Conservation (phyloP, 2,329 filamentous ascomycete species). For the Monascus ruber region DNA sequence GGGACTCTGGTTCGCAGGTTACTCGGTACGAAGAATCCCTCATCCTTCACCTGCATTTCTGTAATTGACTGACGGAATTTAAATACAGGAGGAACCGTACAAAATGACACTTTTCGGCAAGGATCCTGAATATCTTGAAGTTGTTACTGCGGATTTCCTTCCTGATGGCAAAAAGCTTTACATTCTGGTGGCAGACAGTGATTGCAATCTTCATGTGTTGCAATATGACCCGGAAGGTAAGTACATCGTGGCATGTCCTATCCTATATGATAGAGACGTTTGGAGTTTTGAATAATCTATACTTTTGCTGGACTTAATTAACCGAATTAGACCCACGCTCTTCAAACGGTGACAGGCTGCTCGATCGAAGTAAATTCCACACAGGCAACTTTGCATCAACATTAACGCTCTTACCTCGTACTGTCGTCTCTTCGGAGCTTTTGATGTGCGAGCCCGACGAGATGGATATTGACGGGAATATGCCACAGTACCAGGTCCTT, state of each 20-base stretch:
- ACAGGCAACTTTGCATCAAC: slow-evolving; percentile 67
- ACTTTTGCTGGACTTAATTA: background rate
- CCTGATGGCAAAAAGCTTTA: slow-evolving; percentile 74
- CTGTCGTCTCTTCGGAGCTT: slow-evolving; percentile 36
- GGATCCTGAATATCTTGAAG: slow-evolving; percentile 63
- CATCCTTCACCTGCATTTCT: background rate
- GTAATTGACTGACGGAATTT: background rate
- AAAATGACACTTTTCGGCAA: slow-evolving; percentile 90
- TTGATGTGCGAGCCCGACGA: slow-evolving; percentile 23
- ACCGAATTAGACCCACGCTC: slow-evolving; percentile 67
- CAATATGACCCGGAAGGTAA: slow-evolving; percentile 91
- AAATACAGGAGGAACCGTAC: slow-evolving; percentile 70
- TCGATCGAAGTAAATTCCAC: slow-evolving; percentile 81
- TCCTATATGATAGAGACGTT: no score
- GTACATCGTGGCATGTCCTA: slow-evolving; percentile 14
- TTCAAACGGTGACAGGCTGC: slow-evolving; percentile 72
- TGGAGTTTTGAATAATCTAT: no score
- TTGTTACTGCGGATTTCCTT: slow-evolving; percentile 74
- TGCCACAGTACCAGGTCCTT: slow-evolving; percentile 46
- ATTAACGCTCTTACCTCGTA: slow-evolving; percentile 64
- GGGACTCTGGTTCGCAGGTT: slow-evolving; percentile 91
- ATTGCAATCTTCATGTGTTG: slow-evolving; percentile 76
- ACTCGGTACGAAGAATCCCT: slow-evolving; percentile 47
- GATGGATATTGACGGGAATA: slow-evolving; percentile 26
- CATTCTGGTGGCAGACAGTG: slow-evolving; percentile 70